Evolutionary conservation across 192 early-diverging fungal genomes (phyloP), one percentile per base, ranked within the genome.

Genomic region (Backusella luteola): DNA sequence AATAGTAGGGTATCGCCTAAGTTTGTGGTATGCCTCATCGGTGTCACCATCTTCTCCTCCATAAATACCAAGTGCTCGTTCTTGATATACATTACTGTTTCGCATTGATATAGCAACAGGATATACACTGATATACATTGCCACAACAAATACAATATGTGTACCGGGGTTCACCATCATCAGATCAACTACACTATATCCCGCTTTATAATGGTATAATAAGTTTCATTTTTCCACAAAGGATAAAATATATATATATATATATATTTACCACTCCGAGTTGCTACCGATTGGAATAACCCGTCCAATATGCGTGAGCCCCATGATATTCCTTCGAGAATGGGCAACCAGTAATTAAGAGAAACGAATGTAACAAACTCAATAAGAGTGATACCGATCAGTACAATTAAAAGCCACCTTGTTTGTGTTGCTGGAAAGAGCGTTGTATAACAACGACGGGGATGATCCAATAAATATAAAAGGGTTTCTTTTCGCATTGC

Each of bases 81-180:
- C 80, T 69, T 82, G 77, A 46, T 82, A 82, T 2, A 82, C 75
- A 66, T 82, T 82, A 39, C 76, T 82, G 35, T 78, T 72, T 32
- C 81, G 56, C 81, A 82, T 82, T 21, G 81, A 82, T 38, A 82
- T 82, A 0, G 81, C 74, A 1, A 82, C 81, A 34, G 81, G 81
- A 44, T 82, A 82, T 0, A 82, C 81, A 38, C 74, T 73, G 2
- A 82, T 82, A 49, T 82, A 82, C 81, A 82, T 82, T 21, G 81
- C 81, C 19, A 82, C 74, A 76, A 82, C 73, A 69, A 76, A 82
- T 1, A 78, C 49, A 34, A 82, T 35, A 15, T 76, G 77, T 14
- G 76, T 76, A 3, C 81, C 77, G 26, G 81, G 81, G 32, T 78
- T 79, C 7, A 82, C 21, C 12, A 53, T 59, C 21, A 66, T 39